Base-by-base conservation (phyloP, 768 basidiomycete genomes). In the Cystofilobasidium macerans region DNA sequence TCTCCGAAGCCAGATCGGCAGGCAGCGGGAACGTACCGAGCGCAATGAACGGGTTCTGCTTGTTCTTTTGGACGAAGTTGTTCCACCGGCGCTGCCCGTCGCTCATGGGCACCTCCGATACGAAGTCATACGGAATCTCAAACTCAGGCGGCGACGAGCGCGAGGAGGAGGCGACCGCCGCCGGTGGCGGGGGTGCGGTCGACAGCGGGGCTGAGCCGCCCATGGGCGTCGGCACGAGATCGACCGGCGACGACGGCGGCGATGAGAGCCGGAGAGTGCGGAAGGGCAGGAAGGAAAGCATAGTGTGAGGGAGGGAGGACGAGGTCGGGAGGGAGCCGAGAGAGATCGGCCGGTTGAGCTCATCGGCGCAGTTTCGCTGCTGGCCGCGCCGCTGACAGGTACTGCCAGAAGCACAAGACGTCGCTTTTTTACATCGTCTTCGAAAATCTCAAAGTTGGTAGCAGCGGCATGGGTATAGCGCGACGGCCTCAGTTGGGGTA, bases 41-140 rank as follows among this genome's bases (percentile, higher is more conserved):
- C 3, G 12, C 51, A 20, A 54, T 54, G 51, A 54, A 54, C 51
- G 51, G 51, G 51, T 54, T 54, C 30, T 54, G 51, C 51, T 54
- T 54, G 51, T 54, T 54, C 51, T 54, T 54, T 5, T 32, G 3
- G 51, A 54, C 51, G 28, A 54, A 54, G 18, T 18, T n/a, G 12
- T 32, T 13, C 51, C 51, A 54, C 14, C 28, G 16, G 28, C 7
- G 14, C 51, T 54, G 51, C 2, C 28, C 26, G 28, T 7, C 51
- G 18, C 18, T 30, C 51, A 2, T 28, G 4, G 51, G 51, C 28
- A 54, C 5, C 51, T 54, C 51, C 7, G 51, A 14, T 11, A 54
- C 51, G 28, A 54, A 54, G 51, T 54, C 51, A n/a, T 54, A 54
- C 26, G 51, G 51, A 30, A 54, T 54, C 18, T 54, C 51, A 30